Percentiles rank a stretch among this genome's conserved stretches.
Evolutionary conservation across 106 monocot genomes (phyloP).

Genomic region (Dendrobium huoshanense): DNA sequence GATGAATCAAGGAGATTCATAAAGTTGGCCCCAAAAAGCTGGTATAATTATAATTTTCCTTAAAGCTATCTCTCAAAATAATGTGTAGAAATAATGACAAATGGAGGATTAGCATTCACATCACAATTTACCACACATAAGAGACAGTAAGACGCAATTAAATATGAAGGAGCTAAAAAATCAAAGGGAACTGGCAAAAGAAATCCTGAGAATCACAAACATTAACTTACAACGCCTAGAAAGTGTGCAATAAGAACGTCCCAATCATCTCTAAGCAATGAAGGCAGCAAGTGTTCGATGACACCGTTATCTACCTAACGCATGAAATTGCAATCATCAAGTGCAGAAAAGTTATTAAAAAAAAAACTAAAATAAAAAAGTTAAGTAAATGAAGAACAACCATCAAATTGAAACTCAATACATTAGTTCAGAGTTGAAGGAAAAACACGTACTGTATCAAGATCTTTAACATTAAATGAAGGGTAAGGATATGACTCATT

Average conservation of each 20-base stretch:
- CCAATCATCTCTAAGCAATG: constrained; percentile 82
- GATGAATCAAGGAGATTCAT: background rate
- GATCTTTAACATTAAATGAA: constrained; percentile 99
- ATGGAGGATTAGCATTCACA: background rate
- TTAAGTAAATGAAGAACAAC: background rate
- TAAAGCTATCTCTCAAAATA: background rate
- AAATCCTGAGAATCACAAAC: background rate
- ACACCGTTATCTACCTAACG: constrained; percentile 87
- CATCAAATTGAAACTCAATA: constrained; percentile 1
- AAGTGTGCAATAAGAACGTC: constrained; percentile 99
- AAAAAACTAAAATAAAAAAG: background rate
- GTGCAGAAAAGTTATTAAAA: background rate
- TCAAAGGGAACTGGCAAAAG: background rate
- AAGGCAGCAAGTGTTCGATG: constrained; percentile 71
- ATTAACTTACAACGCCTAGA: constrained; percentile 84
- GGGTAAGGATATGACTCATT: constrained; percentile 72
- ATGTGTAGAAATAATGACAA: background rate
- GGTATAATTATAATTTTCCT: background rate
- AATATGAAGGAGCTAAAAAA: background rate
- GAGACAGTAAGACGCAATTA: background rate
- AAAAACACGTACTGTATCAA: constrained; percentile 64
- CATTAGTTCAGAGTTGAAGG: background rate
- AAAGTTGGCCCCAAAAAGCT: background rate
- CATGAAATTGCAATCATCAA: constrained; percentile 5
- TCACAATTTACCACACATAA: background rate